Evolutionary conservation across 192 early-diverging fungal species (phyloP), one percentile per base, ranked within the genome.

Genomic region (Coemansia sp.): DNA sequence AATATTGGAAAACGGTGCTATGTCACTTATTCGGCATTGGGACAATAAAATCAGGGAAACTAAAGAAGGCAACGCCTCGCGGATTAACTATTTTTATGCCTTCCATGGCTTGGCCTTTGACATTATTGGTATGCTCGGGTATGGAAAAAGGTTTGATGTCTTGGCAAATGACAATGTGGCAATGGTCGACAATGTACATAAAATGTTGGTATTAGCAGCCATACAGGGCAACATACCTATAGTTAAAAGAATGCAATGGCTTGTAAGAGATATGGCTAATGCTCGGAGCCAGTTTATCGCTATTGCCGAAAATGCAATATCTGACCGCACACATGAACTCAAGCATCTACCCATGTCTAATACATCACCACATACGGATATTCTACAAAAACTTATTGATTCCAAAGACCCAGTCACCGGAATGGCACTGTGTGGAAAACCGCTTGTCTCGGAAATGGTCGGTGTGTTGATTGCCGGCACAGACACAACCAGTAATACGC

Each of bases 401-500:
- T 65, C 77, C 0, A 29, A 23, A 0, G 77, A 78, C 20, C 55
- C 77, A 1, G 14, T 17, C 8, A 70, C 77, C 4, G 67, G 63
- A 14, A 24, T 53, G 38, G 37, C 23, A 5, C 26, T 78, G 5
- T 35, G 54, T 15, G 43, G 27, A 5, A 29, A 25, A 3, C 10
- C 39, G 6, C 25, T 75, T 45, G 43, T 44, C 0, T 23, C 58
- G 0, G 72, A 79, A 24, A 46, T 65, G 0, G 11, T 41, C 1
- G 42, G 75, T n/a, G 39, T 72, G 17, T 50, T 79, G 23, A 34
- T 58, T 0, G 71, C 72, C 0, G 78, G 78, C 14, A 70, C 71
- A 22, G 78, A 79, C 25, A 79, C 78, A 0, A 64, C 72, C 20
- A 72, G 67, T 64, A 71, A 63, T 38, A 70, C 72, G 28, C 29